Evolutionary conservation across 2,329 filamentous ascomycete species (phyloP).

Genomic region (Calonectria pteridis): DNA sequence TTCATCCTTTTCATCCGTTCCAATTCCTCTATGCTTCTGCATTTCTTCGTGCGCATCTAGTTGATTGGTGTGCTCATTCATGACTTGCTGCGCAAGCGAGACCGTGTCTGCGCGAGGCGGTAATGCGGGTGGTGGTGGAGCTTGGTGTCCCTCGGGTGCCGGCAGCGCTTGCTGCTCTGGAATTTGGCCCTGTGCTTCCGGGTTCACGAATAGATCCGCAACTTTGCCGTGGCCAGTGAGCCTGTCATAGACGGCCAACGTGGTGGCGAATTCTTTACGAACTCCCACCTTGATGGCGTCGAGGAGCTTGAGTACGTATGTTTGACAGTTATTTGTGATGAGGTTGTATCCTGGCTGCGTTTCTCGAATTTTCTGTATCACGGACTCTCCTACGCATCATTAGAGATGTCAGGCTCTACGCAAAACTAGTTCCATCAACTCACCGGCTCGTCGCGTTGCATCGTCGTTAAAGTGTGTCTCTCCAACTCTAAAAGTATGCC

Average conservation of each 20-base stretch:
- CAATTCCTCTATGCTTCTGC: slow-evolving; percentile 4
- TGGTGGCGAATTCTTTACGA: slow-evolving; percentile 66
- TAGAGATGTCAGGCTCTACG: not conserved
- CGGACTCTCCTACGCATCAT: slow-evolving; percentile 59
- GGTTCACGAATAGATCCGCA: slow-evolving; percentile 60
- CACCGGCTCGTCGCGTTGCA: slow-evolving; percentile 61
- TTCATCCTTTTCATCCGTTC: slow-evolving; percentile 32
- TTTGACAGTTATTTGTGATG: slow-evolving; percentile 72
- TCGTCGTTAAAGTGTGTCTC: slow-evolving; percentile 68
- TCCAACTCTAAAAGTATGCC: slow-evolving; percentile 64
- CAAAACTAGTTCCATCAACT: slow-evolving; percentile 32
- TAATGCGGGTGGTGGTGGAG: not conserved
- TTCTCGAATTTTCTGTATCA: slow-evolving; percentile 64
- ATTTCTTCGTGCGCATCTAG: not conserved
- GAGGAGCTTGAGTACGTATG: slow-evolving; percentile 65
- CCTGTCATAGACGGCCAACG: slow-evolving; percentile 64
- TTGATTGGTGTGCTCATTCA: slow-evolving; percentile 4
- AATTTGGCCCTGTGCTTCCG: not conserved
- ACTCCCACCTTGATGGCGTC: slow-evolving; percentile 66
- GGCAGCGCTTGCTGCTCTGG: not conserved
- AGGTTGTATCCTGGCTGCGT: slow-evolving; percentile 66
- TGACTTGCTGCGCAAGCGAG: not conserved
- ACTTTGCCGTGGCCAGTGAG: slow-evolving; percentile 63
- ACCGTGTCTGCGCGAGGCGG: not conserved
- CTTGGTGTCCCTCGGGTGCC: not conserved